These are phyloP conservation scores for Casuarina glauca DNA, from an alignment of 306 rosid genomes.

Conservation along the genomic window DNA sequence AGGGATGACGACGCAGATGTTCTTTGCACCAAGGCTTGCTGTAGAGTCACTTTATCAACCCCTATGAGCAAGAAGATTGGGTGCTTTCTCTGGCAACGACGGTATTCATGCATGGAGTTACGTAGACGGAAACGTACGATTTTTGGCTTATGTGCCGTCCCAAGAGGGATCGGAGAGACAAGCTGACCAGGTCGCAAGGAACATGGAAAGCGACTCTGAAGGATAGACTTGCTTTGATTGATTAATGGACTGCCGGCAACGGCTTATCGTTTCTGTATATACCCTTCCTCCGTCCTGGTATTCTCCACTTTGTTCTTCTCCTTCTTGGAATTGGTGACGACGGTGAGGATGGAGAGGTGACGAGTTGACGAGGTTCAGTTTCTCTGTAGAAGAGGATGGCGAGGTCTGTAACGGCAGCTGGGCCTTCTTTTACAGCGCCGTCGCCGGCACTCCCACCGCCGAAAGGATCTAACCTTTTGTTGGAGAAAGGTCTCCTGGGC, in stretches of 20 bases:
- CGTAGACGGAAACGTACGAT: not conserved
- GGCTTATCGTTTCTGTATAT: not conserved
- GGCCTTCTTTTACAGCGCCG: constrained; percentile 12
- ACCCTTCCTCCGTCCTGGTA: not conserved
- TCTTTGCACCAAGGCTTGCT: not conserved
- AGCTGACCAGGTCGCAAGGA: constrained; percentile 35
- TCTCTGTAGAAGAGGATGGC: not conserved
- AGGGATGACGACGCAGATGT: not conserved
- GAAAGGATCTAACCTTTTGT: not conserved
- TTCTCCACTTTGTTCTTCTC: not conserved
- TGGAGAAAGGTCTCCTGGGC: constrained; percentile 41
- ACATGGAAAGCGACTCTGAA: not conserved
- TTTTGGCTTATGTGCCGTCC: constrained; percentile 51
- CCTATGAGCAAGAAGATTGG: not conserved
- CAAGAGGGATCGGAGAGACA: not conserved
- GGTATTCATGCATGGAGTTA: not conserved
- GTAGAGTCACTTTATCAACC: not conserved
- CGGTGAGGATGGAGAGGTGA: not conserved
- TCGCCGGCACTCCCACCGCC: constrained; percentile 22
- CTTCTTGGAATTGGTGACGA: not conserved
- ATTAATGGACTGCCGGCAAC: not conserved
- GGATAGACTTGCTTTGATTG: not conserved
- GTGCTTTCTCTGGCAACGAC: not conserved
- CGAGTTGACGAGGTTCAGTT: not conserved
- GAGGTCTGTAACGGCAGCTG: constrained; percentile 28